Conservation (phyloP, 2,329 filamentous ascomycete genomes). For the Torrubiella hemipterigena region DNA sequence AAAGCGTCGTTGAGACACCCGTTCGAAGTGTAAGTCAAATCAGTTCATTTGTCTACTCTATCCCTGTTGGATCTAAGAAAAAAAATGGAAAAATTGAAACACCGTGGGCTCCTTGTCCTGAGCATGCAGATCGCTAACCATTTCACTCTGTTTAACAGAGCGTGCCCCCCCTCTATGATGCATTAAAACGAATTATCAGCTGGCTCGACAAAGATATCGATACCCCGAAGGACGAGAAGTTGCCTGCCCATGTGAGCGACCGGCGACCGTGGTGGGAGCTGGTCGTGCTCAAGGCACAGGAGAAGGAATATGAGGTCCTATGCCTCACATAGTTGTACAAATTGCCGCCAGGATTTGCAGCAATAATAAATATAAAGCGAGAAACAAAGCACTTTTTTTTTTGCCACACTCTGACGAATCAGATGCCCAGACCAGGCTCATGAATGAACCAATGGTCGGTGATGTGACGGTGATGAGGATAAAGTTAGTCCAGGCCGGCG, state of each 20-base stretch:
- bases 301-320: conserved; percentile 20
- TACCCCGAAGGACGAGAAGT: conserved; percentile 5
- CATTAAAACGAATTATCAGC: conserved; percentile 19
- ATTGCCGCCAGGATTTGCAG: background rate
- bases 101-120: too few relatives aligned
- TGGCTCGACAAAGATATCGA: conserved; percentile 20
- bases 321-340: conserved; percentile 22
- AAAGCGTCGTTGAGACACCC: conserved; percentile 20
- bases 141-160: conserved; percentile 16
- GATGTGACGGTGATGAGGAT: too few relatives aligned
- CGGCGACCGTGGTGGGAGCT: conserved; percentile 27
- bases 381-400: background rate
- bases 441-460: too few relatives aligned
- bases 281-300: conserved; percentile 20
- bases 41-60: too few relatives aligned
- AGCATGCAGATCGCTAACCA: conserved; percentile 11
- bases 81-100: background rate
- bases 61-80: too few relatives aligned
- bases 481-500: conserved; percentile 12
- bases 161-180: conserved; percentile 23
- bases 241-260: conserved; percentile 14
- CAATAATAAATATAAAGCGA: background rate
- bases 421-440: too few relatives aligned
- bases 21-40: conserved; percentile 25
- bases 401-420: background rate